Evolutionary conservation across 345 rosid species (phyloP), one percentile per base, ranked within the genome.

Genomic region (Dovyalis caffra): DNA sequence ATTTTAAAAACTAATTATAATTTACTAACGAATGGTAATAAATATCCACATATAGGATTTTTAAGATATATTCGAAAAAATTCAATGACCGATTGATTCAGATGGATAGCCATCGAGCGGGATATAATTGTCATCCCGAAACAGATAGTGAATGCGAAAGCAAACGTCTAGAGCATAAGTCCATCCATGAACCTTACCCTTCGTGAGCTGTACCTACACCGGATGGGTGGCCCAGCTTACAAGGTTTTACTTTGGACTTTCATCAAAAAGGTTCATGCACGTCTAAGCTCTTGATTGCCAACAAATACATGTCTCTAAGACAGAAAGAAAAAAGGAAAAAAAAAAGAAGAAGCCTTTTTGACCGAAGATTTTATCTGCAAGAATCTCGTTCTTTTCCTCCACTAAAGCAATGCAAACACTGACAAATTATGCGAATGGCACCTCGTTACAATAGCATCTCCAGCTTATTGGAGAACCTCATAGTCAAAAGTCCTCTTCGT

Each of bases 161-260:
- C n/a, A 49, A 49, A 20, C 9, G 18, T 49, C 2, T 5, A 20
- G 56, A 18, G 56, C 53, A 47, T 18, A 18, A 47, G 21, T 47
- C n/a, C 53, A 49, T n/a, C n/a, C 56, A 6, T 45, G 51, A 45
- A 45, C 6, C 51, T 45, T 20, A 14, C 18, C 1, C 49, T 23
- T 9, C 0, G 35, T 32, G 34, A 53, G 63, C 73, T 56, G 73
- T 67, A 26, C 14, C 21, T 4, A 16, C 47, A 35, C 29, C 43
- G 21, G 73, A 53, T n/a, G 26, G 63, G 20, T 70, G 64, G n/a
- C 32, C 64, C 72, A 31, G 72, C 64, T 62, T n/a, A 25, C 6
- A 16, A 4, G n/a, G 4, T 18, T n/a, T 47, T 16, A 47, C 8
- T 47, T 47, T 47, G 8, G 7, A 1, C n/a, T 18, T 47, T 18